Conservation (phyloP, 1,284 basidiomycete species). For the Rhodotorula sp. region DNA sequence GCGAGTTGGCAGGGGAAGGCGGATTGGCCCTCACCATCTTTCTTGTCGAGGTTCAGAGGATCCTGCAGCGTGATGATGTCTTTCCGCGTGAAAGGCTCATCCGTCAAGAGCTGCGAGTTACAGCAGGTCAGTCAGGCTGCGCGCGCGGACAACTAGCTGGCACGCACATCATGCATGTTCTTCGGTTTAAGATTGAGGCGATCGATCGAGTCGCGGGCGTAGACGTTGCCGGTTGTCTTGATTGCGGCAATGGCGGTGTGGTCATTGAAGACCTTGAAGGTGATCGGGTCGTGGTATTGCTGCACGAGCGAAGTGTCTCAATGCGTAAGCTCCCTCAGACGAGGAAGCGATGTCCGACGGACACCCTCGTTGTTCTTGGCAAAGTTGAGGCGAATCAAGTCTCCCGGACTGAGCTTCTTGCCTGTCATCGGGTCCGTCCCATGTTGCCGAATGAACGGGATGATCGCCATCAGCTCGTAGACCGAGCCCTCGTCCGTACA, state of each 20-base stretch:
- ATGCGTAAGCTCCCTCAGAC: too few species aligned
- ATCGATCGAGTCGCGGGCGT: constrained; percentile 67
- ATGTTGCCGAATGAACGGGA: constrained; percentile 36
- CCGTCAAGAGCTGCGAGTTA: constrained; percentile 60
- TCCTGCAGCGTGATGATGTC: constrained; percentile 74
- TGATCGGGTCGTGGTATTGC: constrained; percentile 50
- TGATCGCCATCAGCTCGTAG: constrained; percentile 42
- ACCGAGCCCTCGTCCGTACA: constrained; percentile 41
- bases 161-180: constrained; percentile 60
- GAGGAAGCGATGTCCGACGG: neutral
- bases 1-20: too few species aligned
- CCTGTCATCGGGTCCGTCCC: constrained; percentile 74
- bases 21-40: constrained; percentile 31
- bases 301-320: neutral
- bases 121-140: neutral
- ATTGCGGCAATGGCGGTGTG: constrained; percentile 52
- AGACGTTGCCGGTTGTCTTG: constrained; percentile 71
- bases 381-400: constrained; percentile 87
- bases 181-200: constrained; percentile 66
- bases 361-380: constrained; percentile 52
- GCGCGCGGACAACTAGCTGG: rapidly evolving
- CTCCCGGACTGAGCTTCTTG: constrained; percentile 68
- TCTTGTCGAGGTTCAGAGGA: constrained; percentile 47
- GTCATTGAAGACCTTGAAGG: constrained; percentile 56
- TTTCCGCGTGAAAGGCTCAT: constrained; percentile 75